Conservation (phyloP, 345 rosid species). For the Salix caprea region DNA sequence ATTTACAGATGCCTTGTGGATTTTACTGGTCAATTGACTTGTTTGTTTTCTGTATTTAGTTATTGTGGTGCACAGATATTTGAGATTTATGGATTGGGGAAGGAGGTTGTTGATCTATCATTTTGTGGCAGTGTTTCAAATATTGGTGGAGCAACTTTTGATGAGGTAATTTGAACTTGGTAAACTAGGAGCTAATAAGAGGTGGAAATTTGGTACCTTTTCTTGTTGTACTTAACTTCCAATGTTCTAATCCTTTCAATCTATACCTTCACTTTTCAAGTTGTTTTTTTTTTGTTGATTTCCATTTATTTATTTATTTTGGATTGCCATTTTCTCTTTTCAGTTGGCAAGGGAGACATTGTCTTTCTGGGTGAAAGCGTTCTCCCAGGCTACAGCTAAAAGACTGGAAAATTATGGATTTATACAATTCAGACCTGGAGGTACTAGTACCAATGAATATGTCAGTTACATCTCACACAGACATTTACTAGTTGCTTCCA, state of each 20-base stretch:
- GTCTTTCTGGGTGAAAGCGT: constrained; percentile 99
- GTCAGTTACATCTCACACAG: neutral
- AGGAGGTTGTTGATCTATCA: constrained; percentile 77
- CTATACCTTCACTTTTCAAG: neutral
- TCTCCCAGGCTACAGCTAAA: constrained; percentile 94
- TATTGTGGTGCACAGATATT: constrained; percentile 99
- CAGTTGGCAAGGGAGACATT: constrained; percentile 93
- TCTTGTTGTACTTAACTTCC: neutral
- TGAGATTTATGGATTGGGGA: constrained; percentile 91
- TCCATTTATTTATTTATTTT: neutral
- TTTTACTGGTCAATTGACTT: constrained; percentile 21
- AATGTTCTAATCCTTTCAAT: neutral
- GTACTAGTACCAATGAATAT: constrained; percentile 32
- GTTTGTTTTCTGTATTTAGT: constrained; percentile 42
- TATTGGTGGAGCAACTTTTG: constrained; percentile 83
- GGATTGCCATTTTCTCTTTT: constrained; percentile 20
- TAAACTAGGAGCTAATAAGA: neutral
- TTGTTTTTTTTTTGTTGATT: neutral
- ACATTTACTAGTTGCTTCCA: neutral
- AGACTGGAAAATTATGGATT: constrained; percentile 93
- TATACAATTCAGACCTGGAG: constrained; percentile 95
- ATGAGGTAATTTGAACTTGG: constrained; percentile 54
- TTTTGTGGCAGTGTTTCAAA: constrained; percentile 83
- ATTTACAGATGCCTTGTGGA: neutral
- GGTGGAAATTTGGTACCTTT: neutral